These are phyloP conservation scores for Coemansia sp. DNA, from an alignment of 192 early-diverging fungal species.

Conservation along the genomic window DNA sequence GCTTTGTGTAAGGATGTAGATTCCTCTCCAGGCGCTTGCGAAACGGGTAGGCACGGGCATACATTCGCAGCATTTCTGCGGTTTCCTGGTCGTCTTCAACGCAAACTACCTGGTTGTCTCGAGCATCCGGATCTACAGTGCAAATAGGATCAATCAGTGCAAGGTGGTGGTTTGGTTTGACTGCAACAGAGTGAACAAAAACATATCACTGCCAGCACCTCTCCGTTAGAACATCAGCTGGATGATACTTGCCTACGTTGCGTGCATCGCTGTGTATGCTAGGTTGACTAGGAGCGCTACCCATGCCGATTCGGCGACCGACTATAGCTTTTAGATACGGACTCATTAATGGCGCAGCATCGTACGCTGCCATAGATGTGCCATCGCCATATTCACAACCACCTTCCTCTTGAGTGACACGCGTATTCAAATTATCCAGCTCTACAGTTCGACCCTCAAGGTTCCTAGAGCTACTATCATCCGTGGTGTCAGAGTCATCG, in stretches of 20 bases:
- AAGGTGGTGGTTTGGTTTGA: not conserved
- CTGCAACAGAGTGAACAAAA: not conserved
- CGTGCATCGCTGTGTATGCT: not conserved
- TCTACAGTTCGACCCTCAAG: not conserved
- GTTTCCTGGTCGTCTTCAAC: not conserved
- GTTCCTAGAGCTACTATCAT: not conserved
- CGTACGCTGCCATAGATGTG: not conserved
- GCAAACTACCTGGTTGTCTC: not conserved
- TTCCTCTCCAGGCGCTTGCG: conserved; percentile 48
- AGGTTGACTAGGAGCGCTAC: not conserved
- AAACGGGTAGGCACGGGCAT: conserved; percentile 24
- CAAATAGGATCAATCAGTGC: not conserved
- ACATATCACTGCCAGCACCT: not conserved
- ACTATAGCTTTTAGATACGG: not conserved
- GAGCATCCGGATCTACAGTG: not conserved
- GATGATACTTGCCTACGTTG: conserved; percentile 1
- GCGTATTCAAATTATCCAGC: not conserved
- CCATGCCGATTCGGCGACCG: not conserved
- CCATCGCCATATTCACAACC: not conserved
- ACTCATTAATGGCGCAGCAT: not conserved
- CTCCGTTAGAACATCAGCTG: too few species aligned
- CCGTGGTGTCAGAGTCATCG: not conserved
- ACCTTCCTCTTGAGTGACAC: not conserved
- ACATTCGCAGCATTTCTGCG: not conserved
- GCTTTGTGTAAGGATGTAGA: conserved; percentile 48